These are phyloP conservation scores for Solanum verrucosum DNA, from an alignment of 257 asterid species.

Conservation along the genomic window DNA sequence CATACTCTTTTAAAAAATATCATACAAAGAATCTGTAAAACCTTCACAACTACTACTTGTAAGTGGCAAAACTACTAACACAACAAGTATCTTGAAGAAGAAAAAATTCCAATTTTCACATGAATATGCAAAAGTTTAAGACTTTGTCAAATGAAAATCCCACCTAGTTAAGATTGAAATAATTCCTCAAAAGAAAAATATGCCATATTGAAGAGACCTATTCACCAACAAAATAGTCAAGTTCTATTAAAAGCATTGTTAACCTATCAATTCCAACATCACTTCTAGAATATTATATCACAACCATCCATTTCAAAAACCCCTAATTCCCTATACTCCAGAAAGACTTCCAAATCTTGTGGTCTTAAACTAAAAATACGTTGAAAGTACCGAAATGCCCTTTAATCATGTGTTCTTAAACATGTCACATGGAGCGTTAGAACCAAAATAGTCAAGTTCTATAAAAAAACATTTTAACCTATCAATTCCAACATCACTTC, in stretches of 20 bases:
- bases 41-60: not conserved
- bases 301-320: not conserved
- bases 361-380: too few relatives aligned
- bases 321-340: not conserved
- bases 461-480: not conserved
- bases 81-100: not conserved
- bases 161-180: not conserved
- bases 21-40: not conserved
- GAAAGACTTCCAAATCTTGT: too few relatives aligned
- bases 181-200: not conserved
- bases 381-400: too few relatives aligned
- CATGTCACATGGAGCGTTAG: too few relatives aligned
- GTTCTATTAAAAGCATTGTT: not conserved
- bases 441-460: slow-evolving; percentile 1
- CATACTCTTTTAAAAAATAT: not conserved
- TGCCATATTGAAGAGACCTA: slow-evolving; percentile 9
- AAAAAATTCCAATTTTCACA: not conserved
- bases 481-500: slow-evolving; percentile 6
- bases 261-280: slow-evolving; percentile 1
- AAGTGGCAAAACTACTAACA: not conserved
- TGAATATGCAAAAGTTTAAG: not conserved
- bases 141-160: not conserved
- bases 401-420: too few relatives aligned
- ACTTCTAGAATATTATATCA: not conserved
- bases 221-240: slow-evolving; percentile 11